A percentile compares a stretch with the other conserved stretches of the same genome.
Conservation (phyloP, 2,329 filamentous ascomycete genomes). For the Aspergillus proliferans region DNA sequence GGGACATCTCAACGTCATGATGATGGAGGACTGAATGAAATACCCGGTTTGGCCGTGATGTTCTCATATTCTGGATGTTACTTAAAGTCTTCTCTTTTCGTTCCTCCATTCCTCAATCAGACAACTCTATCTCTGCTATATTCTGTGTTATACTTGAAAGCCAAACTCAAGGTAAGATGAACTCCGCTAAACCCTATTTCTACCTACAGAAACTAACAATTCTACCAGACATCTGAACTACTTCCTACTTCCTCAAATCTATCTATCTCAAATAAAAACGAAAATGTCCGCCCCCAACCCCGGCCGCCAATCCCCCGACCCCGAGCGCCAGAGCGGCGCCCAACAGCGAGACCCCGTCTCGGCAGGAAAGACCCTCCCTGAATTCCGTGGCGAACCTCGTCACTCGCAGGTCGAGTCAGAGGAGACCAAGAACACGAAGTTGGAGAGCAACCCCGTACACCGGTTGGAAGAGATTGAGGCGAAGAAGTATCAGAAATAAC, state of each 20-base stretch:
- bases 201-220: too few species aligned
- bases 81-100: too few species aligned
- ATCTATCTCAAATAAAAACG: neutral
- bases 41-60: too few species aligned
- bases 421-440: constrained; percentile 15
- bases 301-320: constrained; percentile 72
- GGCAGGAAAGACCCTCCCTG: constrained; percentile 53
- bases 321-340: constrained; percentile 58
- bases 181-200: too few species aligned
- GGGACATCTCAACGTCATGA: too few species aligned
- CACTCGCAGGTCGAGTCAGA: constrained; percentile 21
- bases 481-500: constrained; percentile 23
- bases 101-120: too few species aligned
- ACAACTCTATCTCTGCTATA: too few species aligned
- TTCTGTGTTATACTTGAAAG: too few species aligned
- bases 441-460: constrained; percentile 40
- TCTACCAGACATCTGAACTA: neutral
- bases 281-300: constrained; percentile 56
- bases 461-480: constrained; percentile 32
- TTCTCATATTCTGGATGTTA: too few species aligned
- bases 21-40: too few species aligned
- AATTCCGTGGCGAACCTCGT: constrained; percentile 37
- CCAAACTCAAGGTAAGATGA: too few species aligned
- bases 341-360: constrained; percentile 57
- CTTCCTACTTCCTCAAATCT: neutral